Conservation (phyloP, 2,329 filamentous ascomycete genomes). For the Colletotrichum liriopes region DNA sequence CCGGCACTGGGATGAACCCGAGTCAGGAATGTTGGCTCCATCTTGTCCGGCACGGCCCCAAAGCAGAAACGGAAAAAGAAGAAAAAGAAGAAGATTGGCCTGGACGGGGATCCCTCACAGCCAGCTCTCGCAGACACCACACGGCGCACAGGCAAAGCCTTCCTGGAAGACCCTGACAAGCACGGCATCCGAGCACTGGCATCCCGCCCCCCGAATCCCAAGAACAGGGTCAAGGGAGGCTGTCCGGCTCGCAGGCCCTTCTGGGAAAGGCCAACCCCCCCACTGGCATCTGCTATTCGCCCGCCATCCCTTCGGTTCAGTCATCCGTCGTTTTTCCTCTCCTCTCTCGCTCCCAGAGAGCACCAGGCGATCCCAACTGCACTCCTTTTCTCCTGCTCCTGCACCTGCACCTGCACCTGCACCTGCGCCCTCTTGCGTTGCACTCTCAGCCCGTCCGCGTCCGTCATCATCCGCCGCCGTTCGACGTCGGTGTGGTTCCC, state of each 20-base stretch:
- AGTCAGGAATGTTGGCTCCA: conserved; percentile 24
- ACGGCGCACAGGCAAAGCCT: neutral
- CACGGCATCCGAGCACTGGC: conserved; percentile 18
- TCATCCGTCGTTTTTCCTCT: conserved; percentile 4
- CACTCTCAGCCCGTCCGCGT: conserved; percentile 9
- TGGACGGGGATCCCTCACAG: neutral
- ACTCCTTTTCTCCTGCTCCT: neutral
- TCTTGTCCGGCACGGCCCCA: conserved; percentile 2
- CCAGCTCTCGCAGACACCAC: neutral
- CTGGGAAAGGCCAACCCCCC: conserved; percentile 3
- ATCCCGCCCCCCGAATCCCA: neutral
- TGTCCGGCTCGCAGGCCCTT: conserved; percentile 1
- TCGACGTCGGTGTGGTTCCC: conserved; percentile 24
- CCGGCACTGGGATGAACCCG: conserved; percentile 5
- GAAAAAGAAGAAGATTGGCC: neutral
- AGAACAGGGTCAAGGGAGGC: conserved; percentile 7
- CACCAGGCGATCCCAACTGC: neutral
- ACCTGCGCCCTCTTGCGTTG: neutral
- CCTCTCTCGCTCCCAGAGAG: conserved; percentile 18
- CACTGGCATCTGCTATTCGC: conserved; percentile 13
- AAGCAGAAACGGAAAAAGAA: neutral
- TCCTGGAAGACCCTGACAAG: conserved; percentile 16
- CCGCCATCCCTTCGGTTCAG: neutral
- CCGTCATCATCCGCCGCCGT: conserved; percentile 12
- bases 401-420: neutral